Evolutionary conservation across 2,329 filamentous ascomycete genomes (phyloP).

Genomic region (Cytospora mali): DNA sequence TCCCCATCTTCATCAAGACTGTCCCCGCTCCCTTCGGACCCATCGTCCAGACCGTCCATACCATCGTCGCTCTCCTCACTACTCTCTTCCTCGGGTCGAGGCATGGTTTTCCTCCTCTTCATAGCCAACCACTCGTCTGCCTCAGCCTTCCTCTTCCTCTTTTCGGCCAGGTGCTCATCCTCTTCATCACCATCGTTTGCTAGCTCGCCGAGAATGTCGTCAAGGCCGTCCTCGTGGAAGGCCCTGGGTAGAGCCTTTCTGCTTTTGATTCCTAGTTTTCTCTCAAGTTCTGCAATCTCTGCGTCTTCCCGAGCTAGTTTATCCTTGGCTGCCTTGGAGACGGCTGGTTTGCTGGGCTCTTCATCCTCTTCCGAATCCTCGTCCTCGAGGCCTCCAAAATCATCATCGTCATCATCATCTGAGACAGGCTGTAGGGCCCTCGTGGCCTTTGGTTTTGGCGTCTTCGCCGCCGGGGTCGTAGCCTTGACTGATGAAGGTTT

Average conservation of each 20-base stretch:
- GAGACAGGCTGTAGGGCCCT: constrained; percentile 29
- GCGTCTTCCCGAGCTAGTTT: constrained; percentile 79
- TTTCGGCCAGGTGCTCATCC: constrained; percentile 53
- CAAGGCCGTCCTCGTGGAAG: constrained; percentile 81
- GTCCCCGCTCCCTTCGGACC: constrained; percentile 34
- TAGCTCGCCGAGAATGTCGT: constrained; percentile 73
- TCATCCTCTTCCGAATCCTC: constrained; percentile 33
- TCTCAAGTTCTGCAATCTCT: constrained; percentile 85
- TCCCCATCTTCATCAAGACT: constrained; percentile 40
- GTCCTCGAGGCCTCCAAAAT: constrained; percentile 28
- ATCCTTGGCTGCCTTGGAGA: constrained; percentile 52
- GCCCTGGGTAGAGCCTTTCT: constrained; percentile 73
- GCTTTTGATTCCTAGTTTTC: constrained; percentile 79
- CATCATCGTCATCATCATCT: constrained; percentile 33
- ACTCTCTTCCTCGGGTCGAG: constrained; percentile 29
- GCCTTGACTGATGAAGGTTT: background rate
- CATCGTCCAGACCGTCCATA: constrained; percentile 34
- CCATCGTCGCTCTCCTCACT: constrained; percentile 36
- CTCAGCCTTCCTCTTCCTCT: constrained; percentile 62
- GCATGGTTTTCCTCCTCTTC: constrained; percentile 54
- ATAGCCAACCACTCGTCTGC: constrained; percentile 63
- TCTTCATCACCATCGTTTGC: constrained; percentile 54
- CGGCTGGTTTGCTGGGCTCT: constrained; percentile 22
- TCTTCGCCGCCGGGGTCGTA: background rate
- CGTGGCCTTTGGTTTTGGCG: background rate